Evolutionary conservation across 2,329 filamentous ascomycete species (phyloP).

Genomic region (Chrysoporthe cubensis): DNA sequence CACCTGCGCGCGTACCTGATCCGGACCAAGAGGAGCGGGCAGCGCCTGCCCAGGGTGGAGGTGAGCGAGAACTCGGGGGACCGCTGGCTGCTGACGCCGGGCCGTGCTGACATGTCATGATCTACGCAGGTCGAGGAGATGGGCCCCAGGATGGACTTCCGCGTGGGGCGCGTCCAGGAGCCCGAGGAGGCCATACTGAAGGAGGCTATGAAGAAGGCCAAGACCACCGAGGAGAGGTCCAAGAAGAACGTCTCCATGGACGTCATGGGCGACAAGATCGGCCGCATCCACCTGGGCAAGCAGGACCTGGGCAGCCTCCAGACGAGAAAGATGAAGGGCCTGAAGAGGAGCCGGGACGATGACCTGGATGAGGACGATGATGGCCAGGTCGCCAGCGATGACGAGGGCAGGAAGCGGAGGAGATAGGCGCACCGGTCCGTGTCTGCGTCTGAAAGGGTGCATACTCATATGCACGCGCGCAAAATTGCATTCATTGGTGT

Average conservation of each 20-base stretch:
- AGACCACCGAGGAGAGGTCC: conserved; percentile 72
- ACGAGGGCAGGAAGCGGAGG: conserved; percentile 45
- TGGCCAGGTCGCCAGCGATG: conserved; percentile 51
- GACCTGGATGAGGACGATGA: conserved; percentile 54
- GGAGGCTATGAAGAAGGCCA: conserved; percentile 86
- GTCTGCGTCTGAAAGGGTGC: not conserved
- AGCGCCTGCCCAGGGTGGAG: conserved; percentile 87
- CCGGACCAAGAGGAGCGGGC: conserved; percentile 81
- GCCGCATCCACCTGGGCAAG: conserved; percentile 86
- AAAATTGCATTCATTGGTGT: conserved; percentile 26
- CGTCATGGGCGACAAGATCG: conserved; percentile 93
- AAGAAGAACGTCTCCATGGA: conserved; percentile 98
- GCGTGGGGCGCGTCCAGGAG: conserved; percentile 78
- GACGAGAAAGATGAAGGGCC: conserved; percentile 98
- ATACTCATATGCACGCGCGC: conserved; percentile 4
- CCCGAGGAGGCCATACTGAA: conserved; percentile 81
- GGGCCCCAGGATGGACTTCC: conserved; percentile 91
- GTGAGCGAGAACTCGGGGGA: not conserved
- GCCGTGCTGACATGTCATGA: not conserved
- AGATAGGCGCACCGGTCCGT: conserved; percentile 33
- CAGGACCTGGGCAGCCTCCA: conserved; percentile 88
- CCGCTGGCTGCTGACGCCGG: not conserved
- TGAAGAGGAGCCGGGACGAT: conserved; percentile 79
- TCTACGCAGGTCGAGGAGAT: conserved; percentile 74
- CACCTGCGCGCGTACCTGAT: conserved; percentile 84